Conservation (phyloP, 2,329 filamentous ascomycete genomes). For the Albifimbria verrucaria region DNA sequence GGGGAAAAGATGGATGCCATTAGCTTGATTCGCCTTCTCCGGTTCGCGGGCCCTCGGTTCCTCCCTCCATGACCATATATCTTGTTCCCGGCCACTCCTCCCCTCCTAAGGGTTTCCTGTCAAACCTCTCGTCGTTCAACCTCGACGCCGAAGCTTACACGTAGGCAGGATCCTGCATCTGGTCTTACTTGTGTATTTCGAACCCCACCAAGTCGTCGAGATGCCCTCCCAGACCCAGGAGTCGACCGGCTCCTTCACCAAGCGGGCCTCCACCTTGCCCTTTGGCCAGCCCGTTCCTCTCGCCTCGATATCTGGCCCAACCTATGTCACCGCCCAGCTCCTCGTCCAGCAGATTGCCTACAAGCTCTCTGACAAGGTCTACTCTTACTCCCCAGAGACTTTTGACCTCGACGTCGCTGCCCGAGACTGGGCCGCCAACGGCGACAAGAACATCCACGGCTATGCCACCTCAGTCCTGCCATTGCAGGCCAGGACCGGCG, state of each 20-base stretch:
- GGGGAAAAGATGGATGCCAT: neutral
- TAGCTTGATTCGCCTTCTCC: neutral
- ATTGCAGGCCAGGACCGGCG: slow-evolving; percentile 84
- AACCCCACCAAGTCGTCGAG: neutral
- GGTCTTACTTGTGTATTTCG: too few species aligned
- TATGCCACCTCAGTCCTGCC: slow-evolving; percentile 74
- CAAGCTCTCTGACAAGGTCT: slow-evolving; percentile 93
- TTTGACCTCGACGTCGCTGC: slow-evolving; percentile 87
- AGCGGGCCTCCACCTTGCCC: slow-evolving; percentile 50
- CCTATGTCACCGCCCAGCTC: slow-evolving; percentile 88
- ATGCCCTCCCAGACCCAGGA: slow-evolving; percentile 36
- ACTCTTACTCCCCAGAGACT: slow-evolving; percentile 90
- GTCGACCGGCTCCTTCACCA: slow-evolving; percentile 32
- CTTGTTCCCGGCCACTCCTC: neutral
- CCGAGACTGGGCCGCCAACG: slow-evolving; percentile 68
- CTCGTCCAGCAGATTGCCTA: slow-evolving; percentile 96
- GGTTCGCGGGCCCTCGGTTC: neutral
- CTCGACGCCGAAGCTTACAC: too few species aligned
- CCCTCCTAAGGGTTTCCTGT: neutral
- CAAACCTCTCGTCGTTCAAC: too few species aligned
- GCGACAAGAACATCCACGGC: slow-evolving; percentile 77
- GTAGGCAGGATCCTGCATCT: too few species aligned
- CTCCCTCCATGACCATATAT: neutral
- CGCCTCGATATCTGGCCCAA: slow-evolving; percentile 73
- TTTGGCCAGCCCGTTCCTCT: slow-evolving; percentile 55